These are phyloP conservation scores for Leishmania martiniquensis DNA, from an alignment of 208 protist genomes.

Conservation along the genomic window DNA sequence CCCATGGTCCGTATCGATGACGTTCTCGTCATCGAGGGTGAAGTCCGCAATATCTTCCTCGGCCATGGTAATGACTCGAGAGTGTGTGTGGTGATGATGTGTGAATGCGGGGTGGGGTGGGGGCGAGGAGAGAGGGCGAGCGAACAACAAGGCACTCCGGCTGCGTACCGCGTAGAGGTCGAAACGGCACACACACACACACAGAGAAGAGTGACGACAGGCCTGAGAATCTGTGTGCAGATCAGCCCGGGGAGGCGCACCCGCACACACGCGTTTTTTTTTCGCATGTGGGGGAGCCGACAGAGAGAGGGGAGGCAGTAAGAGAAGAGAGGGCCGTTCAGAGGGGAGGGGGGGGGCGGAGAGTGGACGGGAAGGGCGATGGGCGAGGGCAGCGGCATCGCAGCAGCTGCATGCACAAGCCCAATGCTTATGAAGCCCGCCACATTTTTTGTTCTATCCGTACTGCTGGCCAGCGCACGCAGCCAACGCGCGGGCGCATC, in stretches of 20 bases:
- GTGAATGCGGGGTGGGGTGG: too few relatives aligned
- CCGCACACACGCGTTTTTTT: background rate
- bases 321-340: background rate
- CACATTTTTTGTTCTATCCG: background rate
- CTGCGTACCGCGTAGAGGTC: background rate
- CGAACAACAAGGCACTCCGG: background rate
- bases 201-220: slow-evolving; percentile 2
- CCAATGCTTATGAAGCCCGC: background rate
- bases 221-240: background rate
- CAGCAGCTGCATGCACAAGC: background rate
- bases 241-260: background rate
- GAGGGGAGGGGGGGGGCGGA: background rate
- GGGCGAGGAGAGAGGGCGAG: too few relatives aligned
- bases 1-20: slow-evolving; percentile 44
- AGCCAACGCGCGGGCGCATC: background rate
- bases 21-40: slow-evolving; percentile 54
- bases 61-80: slow-evolving; percentile 37
- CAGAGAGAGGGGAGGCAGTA: background rate
- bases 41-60: slow-evolving; percentile 79
- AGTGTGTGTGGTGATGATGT: background rate
- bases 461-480: background rate
- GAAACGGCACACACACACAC: slow-evolving; percentile 1
- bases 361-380: background rate
- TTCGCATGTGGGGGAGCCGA: background rate
- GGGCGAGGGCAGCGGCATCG: background rate